Evolutionary conservation across 2,329 filamentous ascomycete species (phyloP).

Genomic region (Gliomastix tumulicola): DNA sequence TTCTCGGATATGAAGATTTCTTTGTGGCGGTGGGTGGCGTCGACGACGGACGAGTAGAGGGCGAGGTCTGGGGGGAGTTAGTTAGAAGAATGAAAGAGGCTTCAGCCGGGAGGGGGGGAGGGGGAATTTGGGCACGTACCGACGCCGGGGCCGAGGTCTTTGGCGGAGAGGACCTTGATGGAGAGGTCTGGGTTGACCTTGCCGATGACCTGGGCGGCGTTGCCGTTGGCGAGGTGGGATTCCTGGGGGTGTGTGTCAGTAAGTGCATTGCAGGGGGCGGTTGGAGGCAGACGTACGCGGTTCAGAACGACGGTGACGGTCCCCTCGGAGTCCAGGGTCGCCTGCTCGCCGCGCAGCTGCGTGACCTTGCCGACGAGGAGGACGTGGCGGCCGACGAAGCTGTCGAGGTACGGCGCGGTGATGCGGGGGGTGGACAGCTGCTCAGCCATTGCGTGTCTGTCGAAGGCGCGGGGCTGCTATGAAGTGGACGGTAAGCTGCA

Average conservation of each 20-base stretch:
- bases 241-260: constrained; percentile 42
- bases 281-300: constrained; percentile 42
- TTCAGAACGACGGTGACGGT: constrained; percentile 69
- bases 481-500: no score
- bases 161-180: constrained; percentile 61
- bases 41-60: constrained; percentile 72
- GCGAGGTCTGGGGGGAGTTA: constrained; percentile 54
- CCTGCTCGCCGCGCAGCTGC: constrained; percentile 73
- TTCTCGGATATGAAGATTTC: constrained; percentile 66
- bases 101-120: not conserved
- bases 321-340: constrained; percentile 74
- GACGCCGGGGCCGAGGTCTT: constrained; percentile 61
- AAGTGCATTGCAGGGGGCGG: not conserved
- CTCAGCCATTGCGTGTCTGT: constrained; percentile 54
- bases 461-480: not conserved
- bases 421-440: constrained; percentile 71
- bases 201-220: constrained; percentile 70
- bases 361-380: constrained; percentile 81
- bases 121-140: constrained; percentile 44
- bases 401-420: constrained; percentile 70
- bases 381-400: constrained; percentile 68
- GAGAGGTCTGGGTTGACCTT: constrained; percentile 70
- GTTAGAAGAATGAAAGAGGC: not conserved
- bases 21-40: constrained; percentile 75
- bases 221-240: constrained; percentile 59